Evolutionary conservation across 2,329 filamentous ascomycete species (phyloP).

Genomic region (Scopulariopsis brevicaulis): DNA sequence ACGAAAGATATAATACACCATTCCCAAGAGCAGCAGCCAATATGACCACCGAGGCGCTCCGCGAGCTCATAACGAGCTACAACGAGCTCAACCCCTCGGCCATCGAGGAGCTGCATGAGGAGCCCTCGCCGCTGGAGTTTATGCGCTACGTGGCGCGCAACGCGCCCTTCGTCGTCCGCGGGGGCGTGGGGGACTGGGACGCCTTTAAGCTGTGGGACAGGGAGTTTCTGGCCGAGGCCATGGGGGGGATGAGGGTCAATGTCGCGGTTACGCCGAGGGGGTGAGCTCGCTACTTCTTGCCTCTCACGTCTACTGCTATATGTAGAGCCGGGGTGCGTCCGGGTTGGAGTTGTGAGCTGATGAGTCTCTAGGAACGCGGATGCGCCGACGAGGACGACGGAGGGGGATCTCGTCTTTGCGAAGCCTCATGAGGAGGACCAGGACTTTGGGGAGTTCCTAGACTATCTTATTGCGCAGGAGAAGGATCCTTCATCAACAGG

Average conservation of each 20-base stretch:
- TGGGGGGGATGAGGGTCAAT: slow-evolving; percentile 51
- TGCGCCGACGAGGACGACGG: slow-evolving; percentile 17
- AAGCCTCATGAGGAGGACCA: slow-evolving; percentile 62
- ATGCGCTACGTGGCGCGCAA: slow-evolving; percentile 67
- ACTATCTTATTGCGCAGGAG: slow-evolving; percentile 49
- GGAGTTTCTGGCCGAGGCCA: slow-evolving; percentile 40
- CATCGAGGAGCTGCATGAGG: slow-evolving; percentile 49
- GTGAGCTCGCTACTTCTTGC: slow-evolving; percentile 22
- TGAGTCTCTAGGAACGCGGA: slow-evolving; percentile 21
- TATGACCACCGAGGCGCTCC: neutral
- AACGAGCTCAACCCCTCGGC: slow-evolving; percentile 55
- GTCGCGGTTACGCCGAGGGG: slow-evolving; percentile 69
- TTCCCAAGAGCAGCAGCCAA: neutral
- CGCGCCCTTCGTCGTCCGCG: slow-evolving; percentile 60
- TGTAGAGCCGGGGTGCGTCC: neutral
- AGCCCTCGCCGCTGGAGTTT: slow-evolving; percentile 68
- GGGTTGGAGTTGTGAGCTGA: neutral
- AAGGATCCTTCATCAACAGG: slow-evolving; percentile 18
- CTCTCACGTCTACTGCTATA: neutral
- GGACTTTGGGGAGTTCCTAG: slow-evolving; percentile 49
- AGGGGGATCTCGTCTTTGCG: slow-evolving; percentile 40
- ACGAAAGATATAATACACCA: neutral
- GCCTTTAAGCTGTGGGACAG: slow-evolving; percentile 53
- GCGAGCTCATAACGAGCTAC: slow-evolving; percentile 32
- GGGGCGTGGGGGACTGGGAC: slow-evolving; percentile 50